Base-by-base conservation (phyloP, 495 filamentous ascomycete species). In the Platismatia glauca region DNA sequence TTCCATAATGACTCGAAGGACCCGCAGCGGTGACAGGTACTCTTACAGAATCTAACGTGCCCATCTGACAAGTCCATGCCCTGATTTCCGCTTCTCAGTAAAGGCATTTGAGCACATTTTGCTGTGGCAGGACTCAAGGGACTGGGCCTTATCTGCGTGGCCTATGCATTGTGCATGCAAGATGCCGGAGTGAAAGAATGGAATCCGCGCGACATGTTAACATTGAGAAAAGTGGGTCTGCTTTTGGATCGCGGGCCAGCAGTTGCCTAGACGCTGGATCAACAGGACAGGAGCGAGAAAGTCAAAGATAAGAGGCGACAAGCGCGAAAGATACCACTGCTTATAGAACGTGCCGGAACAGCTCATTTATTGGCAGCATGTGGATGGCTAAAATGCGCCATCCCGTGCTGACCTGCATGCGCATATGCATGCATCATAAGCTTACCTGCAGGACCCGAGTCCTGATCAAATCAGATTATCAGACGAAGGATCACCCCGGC, bases 281-380 rank as follows among this genome's bases (percentile, higher is more conserved):
- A 38, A 31, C 4, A 24, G 41, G 38, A 48, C 13, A n/a, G 29
- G n/a, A 35, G 39, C 12, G 18, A 11, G 9, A 44, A 37, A 44
- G 27, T 22, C 22, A 24, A 61, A 46, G 41, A 62, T 48, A 62
- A 62, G 60, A 62, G 55, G 39, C 60, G 60, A 62, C 60, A 62
- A 62, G 60, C 60, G 60, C 60, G 52, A 41, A 41, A 46, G 44
- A 35, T 38, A 41, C 53, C 5, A 48, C 18, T 62, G 53, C n/a
- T 13, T 33, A 27, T 55, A 9, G 55, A 24, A 27, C 34, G 34
- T 38, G 34, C 34, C n/a, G 55, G 38, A 16, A 7, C 16, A 55
- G 48, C 7, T 55, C 48, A 37, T 50, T 3, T 61, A 53, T 61
- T 61, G 59, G 59, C 15, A 12, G 22, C 37, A 24, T 43, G 7